Base-by-base conservation (phyloP, 2,329 filamentous ascomycete genomes). In the Colletotrichum neosansevieriae region DNA sequence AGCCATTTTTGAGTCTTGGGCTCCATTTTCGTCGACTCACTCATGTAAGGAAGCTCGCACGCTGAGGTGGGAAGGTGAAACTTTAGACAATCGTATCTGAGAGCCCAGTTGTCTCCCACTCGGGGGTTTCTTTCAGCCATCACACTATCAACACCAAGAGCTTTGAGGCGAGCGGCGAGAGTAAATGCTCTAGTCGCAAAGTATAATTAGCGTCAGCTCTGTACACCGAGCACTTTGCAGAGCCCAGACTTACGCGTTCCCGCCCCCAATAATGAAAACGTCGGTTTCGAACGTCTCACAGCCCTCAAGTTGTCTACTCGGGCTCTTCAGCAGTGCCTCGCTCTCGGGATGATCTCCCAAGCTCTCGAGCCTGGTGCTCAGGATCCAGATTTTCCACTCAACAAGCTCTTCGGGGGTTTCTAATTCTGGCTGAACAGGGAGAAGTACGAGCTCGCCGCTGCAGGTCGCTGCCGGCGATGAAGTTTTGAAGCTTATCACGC, bases 61-160 rank as follows among this genome's bases (percentile, higher is more conserved):
- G 70, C 71, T 0, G 76, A 72, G 0, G 77, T 80, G 2, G 77
- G 76, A 2, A 82, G 69, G 63, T 83, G 81, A 36, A 83, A 80
- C 29, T 71, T 70, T 50, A 81, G 24, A 47, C 65, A 76, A 57
- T 82, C 79, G 51, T 82, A 82, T 0, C 80, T 76, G 2, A 74
- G 70, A 3, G 73, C 72, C 80, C 80, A 82, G 67, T 79, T 81
- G 67, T 82, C 80, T 6, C 80, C 80, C 1, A 76, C 67, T 2
- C 71, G 69, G 1, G 74, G 51, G n/a, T 80, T 79, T 6, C 72
- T 73, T 17, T 82, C 80, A 10, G 76, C 62, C 40, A 82, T 75
- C 21, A 82, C 53, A 42, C 72, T 76, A 6, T 78, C 76, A 0
- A 81, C 74, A 0, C 76, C 76, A 0, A 81, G 57, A 0, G 80